Conservation (phyloP, 768 basidiomycete species). For the Auriscalpium microsporum region DNA sequence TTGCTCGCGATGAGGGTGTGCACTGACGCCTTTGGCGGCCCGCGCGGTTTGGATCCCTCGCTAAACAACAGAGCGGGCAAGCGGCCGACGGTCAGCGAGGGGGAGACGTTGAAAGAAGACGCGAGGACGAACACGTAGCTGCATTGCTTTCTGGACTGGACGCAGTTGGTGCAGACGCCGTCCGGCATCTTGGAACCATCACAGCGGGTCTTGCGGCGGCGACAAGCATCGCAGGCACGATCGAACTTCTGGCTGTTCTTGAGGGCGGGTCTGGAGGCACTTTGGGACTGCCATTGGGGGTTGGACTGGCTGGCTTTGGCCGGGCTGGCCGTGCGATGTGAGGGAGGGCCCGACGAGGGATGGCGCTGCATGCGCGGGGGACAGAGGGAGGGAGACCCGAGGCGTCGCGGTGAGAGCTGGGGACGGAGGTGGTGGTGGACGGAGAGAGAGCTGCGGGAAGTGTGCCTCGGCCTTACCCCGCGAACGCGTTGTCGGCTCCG, state of each 20-base stretch:
- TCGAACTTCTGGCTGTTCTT: conserved; percentile 26
- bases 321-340: too few species aligned
- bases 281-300: too few species aligned
- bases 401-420: too few species aligned
- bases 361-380: too few species aligned
- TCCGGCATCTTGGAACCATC: conserved; percentile 26
- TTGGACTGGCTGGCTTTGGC: too few species aligned
- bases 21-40: conserved; percentile 32
- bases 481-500: too few species aligned
- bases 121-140: conserved; percentile 24
- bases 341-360: too few species aligned
- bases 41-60: conserved; percentile 30
- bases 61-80: conserved; percentile 11
- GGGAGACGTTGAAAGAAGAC: background rate
- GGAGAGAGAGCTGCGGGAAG: too few species aligned
- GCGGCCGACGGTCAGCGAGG: background rate
- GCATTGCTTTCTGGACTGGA: conserved; percentile 23
- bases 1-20: background rate
- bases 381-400: too few species aligned
- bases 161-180: conserved; percentile 31
- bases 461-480: too few species aligned
- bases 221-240: conserved; percentile 28
- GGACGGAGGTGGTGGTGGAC: too few species aligned
- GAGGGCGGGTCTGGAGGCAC: conserved; percentile 10
- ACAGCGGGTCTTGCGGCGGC: conserved; percentile 25